phyloP scores from a whole-genome alignment of 2,329 filamentous ascomycete species.

The Botryotinia narcissicola region DNA sequence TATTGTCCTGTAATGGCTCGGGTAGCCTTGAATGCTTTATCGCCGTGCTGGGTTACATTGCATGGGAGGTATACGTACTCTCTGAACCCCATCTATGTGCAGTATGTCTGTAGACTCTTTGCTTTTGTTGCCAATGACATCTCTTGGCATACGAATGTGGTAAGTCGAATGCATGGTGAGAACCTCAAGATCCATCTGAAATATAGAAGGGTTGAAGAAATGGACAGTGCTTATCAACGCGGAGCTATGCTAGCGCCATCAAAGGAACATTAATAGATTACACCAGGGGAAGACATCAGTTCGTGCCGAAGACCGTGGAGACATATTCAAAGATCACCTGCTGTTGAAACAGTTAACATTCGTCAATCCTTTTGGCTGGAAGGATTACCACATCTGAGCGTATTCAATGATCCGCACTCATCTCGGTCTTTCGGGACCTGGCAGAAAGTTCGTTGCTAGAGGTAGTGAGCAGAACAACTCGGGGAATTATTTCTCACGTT shows the following conservation, averaged over 20 bases:
- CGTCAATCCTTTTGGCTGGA: background rate
- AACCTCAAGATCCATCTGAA: background rate
- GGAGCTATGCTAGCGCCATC: background rate
- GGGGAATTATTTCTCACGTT: background rate
- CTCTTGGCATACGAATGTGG: background rate
- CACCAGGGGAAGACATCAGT: background rate
- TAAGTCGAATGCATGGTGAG: background rate
- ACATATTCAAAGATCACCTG: background rate
- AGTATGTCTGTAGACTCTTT: background rate
- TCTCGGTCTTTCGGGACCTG: background rate
- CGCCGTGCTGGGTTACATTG: background rate
- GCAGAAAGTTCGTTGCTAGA: background rate
- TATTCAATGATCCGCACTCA: background rate
- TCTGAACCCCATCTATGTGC: background rate
- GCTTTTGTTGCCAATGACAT: background rate
- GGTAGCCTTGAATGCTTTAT: background rate
- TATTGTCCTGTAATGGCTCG: background rate
- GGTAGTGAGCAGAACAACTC: background rate
- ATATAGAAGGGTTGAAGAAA: background rate
- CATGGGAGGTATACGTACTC: slow-evolving; percentile 2
- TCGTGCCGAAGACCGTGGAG: background rate
- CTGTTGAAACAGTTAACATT: background rate
- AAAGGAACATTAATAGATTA: background rate
- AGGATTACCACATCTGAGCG: background rate
- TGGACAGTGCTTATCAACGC: background rate